These are phyloP conservation scores for Ceratocystis colombiana DNA, from an alignment of 2,329 filamentous ascomycete species.

Conservation along the genomic window DNA sequence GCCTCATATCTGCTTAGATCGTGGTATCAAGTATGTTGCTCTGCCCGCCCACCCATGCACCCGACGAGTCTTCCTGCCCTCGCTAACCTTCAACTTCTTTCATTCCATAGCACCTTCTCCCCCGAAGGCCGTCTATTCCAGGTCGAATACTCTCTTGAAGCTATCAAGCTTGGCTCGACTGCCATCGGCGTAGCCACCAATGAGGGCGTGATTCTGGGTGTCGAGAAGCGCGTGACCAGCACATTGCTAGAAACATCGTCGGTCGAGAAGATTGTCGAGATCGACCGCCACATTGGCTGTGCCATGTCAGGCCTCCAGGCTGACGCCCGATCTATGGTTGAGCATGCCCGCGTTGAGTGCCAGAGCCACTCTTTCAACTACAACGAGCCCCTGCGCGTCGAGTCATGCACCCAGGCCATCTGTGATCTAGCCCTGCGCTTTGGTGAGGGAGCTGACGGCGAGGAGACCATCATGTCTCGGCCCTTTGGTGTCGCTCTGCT, in stretches of 20 bases:
- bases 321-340: constrained; percentile 93
- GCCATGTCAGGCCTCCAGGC: constrained; percentile 98
- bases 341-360: constrained; percentile 94
- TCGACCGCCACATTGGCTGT: constrained; percentile 96
- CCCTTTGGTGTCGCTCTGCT: constrained; percentile 94
- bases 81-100: not conserved
- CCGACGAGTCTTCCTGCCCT: not conserved
- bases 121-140: constrained; percentile 99
- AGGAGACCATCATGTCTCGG: constrained; percentile 97
- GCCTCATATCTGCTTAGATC: constrained; percentile 49
- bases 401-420: constrained; percentile 98
- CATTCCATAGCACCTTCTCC: constrained; percentile 73
- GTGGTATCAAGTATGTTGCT: constrained; percentile 80
- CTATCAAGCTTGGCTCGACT: constrained; percentile 97
- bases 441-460: constrained; percentile 91
- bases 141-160: constrained; percentile 99
- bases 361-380: constrained; percentile 98
- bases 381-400: constrained; percentile 85
- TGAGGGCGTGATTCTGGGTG: constrained; percentile 88
- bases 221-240: constrained; percentile 97
- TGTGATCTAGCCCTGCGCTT: constrained; percentile 94
- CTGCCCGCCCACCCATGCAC: not conserved
- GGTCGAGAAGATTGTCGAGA: constrained; percentile 99
- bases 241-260: constrained; percentile 95
- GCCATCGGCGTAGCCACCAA: constrained; percentile 96